These are phyloP conservation scores for Trametes hirsuta DNA, from an alignment of 1,284 basidiomycete genomes.

Conservation along the genomic window DNA sequence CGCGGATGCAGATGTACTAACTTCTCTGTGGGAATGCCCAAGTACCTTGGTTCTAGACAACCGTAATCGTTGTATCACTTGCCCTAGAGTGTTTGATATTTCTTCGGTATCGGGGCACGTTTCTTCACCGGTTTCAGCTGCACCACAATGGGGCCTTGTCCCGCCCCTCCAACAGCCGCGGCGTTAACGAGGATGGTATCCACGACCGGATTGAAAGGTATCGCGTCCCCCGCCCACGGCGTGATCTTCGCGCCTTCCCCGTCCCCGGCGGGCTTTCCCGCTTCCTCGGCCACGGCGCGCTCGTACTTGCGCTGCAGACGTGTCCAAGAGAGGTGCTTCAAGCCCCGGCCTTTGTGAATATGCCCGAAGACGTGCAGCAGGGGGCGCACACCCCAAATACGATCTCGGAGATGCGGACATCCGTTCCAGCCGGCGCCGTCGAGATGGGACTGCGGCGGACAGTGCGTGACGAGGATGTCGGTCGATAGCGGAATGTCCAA, in stretches of 20 bases:
- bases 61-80: too few species aligned
- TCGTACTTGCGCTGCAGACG: conserved; percentile 38
- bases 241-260: too few species aligned
- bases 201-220: too few species aligned
- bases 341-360: conserved; percentile 43
- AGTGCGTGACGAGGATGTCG: conserved; percentile 48
- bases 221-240: too few species aligned
- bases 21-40: too few species aligned
- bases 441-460: conserved; percentile 42
- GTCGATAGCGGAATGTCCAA: conserved; percentile 33
- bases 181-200: conserved; percentile 19
- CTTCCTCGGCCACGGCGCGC: conserved; percentile 27
- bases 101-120: too few species aligned
- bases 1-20: too few species aligned
- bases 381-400: conserved; percentile 39
- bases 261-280: neutral
- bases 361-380: conserved; percentile 46
- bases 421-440: conserved; percentile 32
- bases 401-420: conserved; percentile 37
- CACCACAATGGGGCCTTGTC: too few species aligned
- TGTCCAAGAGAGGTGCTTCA: conserved; percentile 37
- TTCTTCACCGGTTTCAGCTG: too few species aligned
- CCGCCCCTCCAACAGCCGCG: neutral
- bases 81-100: too few species aligned
- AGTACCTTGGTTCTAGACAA: too few species aligned